phyloP scores from a whole-genome alignment of 345 rosid genomes.

The Eucalyptus cloeziana region DNA sequence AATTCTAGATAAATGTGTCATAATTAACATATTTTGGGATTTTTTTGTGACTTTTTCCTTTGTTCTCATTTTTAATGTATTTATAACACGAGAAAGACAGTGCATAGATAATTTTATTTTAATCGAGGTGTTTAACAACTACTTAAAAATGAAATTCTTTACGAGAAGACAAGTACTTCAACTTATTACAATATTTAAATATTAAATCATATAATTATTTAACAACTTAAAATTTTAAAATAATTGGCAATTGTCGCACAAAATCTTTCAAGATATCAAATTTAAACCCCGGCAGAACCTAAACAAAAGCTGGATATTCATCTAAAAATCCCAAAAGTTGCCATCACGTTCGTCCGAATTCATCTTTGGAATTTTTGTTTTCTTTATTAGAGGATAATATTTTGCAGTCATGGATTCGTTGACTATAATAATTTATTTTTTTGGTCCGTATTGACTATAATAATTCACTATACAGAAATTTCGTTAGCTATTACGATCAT shows the following conservation, averaged over 20 bases:
- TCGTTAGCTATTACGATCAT: background rate
- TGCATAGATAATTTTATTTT: background rate
- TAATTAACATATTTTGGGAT: too few species aligned
- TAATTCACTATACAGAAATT: background rate
- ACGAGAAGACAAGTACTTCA: background rate
- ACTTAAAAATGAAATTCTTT: background rate
- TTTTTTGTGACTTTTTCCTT: too few species aligned
- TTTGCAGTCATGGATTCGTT: background rate
- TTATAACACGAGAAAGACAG: fast-evolving
- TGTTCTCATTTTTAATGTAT: background rate
- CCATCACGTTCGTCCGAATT: background rate
- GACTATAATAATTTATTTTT: background rate
- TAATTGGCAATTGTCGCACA: fast-evolving
- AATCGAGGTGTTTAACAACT: fast-evolving
- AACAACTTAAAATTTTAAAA: fast-evolving
- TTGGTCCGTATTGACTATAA: background rate
- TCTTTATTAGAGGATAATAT: background rate
- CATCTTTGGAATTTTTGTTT: background rate
- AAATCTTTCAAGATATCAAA: background rate
- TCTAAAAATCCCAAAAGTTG: background rate
- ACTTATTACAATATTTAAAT: background rate
- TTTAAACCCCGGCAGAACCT: background rate
- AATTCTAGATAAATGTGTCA: too few species aligned
- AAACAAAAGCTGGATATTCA: background rate
- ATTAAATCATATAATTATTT: fast-evolving